Evolutionary conservation across 176 grass and related monocot genomes (phyloP).

Genomic region (Hordeum vulgare): DNA sequence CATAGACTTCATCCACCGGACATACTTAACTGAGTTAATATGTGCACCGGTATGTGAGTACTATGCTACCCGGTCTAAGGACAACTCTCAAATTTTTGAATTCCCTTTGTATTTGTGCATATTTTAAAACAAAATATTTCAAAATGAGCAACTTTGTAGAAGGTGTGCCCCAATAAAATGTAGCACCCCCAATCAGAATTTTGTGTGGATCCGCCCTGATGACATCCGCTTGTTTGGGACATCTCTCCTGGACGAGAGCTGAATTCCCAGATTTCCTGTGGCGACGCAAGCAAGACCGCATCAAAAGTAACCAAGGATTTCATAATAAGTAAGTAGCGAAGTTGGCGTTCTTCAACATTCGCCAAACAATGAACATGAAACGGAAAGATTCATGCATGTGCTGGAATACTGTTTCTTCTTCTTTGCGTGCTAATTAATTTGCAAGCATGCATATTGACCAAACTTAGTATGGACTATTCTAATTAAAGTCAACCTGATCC

Average conservation of each 20-base stretch:
- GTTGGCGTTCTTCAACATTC: constrained; percentile 18
- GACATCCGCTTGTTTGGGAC: background rate
- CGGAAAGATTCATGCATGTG: background rate
- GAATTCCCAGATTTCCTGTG: background rate
- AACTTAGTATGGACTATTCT: no score
- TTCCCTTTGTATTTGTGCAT: no score
- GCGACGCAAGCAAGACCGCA: background rate
- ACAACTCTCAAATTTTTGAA: no score
- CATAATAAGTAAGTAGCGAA: no score
- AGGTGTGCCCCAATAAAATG: no score
- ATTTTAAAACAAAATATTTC: no score
- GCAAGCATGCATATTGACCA: no score
- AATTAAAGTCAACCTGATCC: background rate
- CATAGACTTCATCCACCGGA: background rate
- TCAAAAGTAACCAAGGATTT: background rate
- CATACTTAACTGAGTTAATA: background rate
- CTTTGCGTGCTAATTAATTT: no score
- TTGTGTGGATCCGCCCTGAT: no score
- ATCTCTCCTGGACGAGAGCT: background rate
- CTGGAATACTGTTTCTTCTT: no score
- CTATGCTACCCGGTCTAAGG: background rate
- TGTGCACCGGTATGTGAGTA: background rate
- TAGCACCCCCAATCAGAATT: no score
- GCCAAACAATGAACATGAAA: background rate
- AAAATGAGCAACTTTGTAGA: no score